phyloP scores from a whole-genome alignment of 2,329 filamentous ascomycete species.

The Lizonia empirigonia region DNA sequence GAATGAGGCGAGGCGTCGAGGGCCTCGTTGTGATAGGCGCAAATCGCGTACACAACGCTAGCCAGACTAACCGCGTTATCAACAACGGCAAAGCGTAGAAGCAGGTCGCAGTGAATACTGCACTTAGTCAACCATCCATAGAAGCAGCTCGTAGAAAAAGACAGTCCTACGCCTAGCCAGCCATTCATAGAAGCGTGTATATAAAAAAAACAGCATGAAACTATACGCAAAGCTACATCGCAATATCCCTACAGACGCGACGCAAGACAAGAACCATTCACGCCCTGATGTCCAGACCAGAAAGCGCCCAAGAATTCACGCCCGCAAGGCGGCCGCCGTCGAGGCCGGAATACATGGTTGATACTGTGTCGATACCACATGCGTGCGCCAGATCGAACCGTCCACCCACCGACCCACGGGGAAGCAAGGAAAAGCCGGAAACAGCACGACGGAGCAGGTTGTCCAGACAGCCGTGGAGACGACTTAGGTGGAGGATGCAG shows the following conservation, averaged over 20 bases:
- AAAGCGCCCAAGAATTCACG: constrained; percentile 6
- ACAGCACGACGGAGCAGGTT: background rate
- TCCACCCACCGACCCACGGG: background rate
- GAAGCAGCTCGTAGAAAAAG: too few relatives aligned
- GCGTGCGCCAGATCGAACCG: background rate
- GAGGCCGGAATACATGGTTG: constrained; percentile 11
- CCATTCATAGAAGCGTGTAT: too few relatives aligned
- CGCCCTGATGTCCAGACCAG: constrained; percentile 26
- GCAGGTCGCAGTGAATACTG: too few relatives aligned
- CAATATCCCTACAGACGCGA: constrained; percentile 10
- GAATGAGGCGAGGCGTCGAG: constrained; percentile 6
- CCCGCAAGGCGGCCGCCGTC: constrained; percentile 4
- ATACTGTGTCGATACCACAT: constrained; percentile 5
- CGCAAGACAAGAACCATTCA: background rate
- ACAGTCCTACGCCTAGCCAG: background rate
- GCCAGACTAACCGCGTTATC: constrained; percentile 11
- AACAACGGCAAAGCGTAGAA: too few relatives aligned
- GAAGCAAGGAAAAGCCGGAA: constrained; percentile 4
- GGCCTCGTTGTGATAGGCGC: constrained; percentile 7
- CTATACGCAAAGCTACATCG: constrained; percentile 8
- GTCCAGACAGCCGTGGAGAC: background rate
- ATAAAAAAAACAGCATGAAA: background rate
- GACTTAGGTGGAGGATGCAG: background rate
- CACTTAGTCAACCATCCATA: too few relatives aligned
- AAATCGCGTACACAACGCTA: constrained; percentile 15